Percentiles rank a stretch among this genome's conserved stretches.
phyloP scores from a whole-genome alignment of 225 moss, liverwort and hornwort genomes.

The Pleurozium schreberi region DNA sequence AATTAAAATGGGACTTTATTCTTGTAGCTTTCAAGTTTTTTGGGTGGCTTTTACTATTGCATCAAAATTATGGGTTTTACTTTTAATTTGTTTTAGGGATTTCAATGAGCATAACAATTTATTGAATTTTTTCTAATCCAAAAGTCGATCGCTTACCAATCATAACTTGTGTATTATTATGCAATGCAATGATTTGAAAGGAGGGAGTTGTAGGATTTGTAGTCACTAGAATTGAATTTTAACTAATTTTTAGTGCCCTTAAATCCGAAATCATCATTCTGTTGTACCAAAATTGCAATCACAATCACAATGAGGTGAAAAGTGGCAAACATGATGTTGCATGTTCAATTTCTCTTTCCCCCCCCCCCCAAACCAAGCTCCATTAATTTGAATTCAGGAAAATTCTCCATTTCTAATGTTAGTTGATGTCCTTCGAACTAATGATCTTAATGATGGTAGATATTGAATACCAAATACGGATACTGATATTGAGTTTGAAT shows the following conservation, averaged over 20 bases:
- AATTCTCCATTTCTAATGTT: too few species aligned
- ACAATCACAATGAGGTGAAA: too few species aligned
- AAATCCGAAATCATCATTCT: background rate
- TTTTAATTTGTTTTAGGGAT: background rate
- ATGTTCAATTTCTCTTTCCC: too few species aligned
- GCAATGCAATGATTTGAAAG: background rate
- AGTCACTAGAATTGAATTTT: background rate
- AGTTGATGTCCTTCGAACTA: too few species aligned
- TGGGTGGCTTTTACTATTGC: background rate
- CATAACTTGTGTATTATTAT: background rate
- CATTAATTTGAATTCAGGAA: too few species aligned
- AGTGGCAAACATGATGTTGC: too few species aligned
- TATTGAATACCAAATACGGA: too few species aligned
- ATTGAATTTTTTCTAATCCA: background rate
- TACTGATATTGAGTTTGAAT: too few species aligned
- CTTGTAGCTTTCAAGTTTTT: background rate
- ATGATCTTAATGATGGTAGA: too few species aligned
- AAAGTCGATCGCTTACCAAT: background rate
- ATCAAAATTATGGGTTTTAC: background rate
- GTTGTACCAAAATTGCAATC: background rate
- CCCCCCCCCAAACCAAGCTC: too few species aligned
- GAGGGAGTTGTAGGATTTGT: background rate
- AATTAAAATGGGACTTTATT: background rate
- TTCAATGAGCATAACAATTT: background rate
- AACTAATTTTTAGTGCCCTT: background rate